Base-by-base conservation (phyloP, 257 asterid genomes). In the Nyctanthes arbortristis region DNA sequence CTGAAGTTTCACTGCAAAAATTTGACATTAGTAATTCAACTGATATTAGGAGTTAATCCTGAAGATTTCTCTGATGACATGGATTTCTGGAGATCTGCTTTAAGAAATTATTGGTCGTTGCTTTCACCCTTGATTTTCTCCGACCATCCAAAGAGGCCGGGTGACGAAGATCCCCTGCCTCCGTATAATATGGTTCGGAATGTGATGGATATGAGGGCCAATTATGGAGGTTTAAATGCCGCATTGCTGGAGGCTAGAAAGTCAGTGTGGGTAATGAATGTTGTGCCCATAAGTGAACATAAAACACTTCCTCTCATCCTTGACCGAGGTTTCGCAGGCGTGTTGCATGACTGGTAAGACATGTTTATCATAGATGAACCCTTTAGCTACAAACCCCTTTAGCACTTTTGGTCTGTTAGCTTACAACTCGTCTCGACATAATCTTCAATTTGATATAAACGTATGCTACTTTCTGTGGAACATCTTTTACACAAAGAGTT, bases 121-220 rank as follows among this genome's bases (percentile, higher is more conserved):
- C 95, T 94, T 58, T 89, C 97, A 77, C 98, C 98, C 40, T 81
- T 93, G 70, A 91, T 93, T 74, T 93, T 93, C 78, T 92, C 98
- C 40, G 98, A 90, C 85, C 97, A 90, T 84, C 98, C 98, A n/a
- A 92, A 92, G 77, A 88, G 98, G 81, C 96, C 96, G 5, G 95
- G 97, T 55, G 97, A 92, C 61, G 98, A 92, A 80, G 98, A 93
- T 60, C 98, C 98, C 7, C 69, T 82, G 72, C 93, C 96, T 73
- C 98, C 97, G 5, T 89, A 87, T 78, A 91, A 93, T 72, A 89
- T 93, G 98, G 86, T 93, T 52, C 85, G 96, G 55, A 93, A 93
- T 78, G 95, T 90, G 80, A 93, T 93, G 97, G 98, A 93, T 82
- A 87, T 91, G 97, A 87, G 72, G 78, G 96, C 97, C 52, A 85